Conservation (phyloP, 225 moss, liverwort and hornwort genomes). For the Neckera pumila region DNA sequence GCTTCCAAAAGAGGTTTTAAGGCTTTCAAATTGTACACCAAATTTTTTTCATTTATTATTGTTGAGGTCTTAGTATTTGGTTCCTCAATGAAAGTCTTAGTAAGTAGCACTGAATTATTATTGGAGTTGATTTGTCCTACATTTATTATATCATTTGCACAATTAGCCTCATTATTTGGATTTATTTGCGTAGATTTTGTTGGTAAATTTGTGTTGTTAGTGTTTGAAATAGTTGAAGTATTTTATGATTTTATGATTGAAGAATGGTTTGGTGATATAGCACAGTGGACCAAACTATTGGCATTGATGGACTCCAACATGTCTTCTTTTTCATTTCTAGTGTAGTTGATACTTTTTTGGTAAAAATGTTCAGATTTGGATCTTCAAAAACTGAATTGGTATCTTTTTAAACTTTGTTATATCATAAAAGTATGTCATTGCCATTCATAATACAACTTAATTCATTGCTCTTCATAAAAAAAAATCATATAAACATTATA, state of each 20-base stretch:
- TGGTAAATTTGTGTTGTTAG: not conserved
- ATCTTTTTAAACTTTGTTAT: constrained; percentile 15
- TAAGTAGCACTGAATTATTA: not conserved
- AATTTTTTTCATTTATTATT: not conserved
- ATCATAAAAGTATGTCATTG: constrained; percentile 1
- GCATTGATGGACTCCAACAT: not conserved
- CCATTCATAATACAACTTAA: not conserved
- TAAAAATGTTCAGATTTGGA: not conserved
- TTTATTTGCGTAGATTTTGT: not conserved
- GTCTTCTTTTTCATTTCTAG: constrained; percentile 8
- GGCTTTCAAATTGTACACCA: not conserved
- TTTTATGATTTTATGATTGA: not conserved
- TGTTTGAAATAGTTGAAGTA: not conserved
- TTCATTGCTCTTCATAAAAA: not conserved
- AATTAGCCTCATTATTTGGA: not conserved
- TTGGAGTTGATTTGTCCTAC: not conserved
- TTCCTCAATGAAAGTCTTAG: constrained; percentile 13
- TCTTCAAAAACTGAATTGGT: constrained; percentile 2
- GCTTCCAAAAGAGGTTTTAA: constrained; percentile 18
- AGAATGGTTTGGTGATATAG: not conserved
- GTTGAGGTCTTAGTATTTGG: not conserved
- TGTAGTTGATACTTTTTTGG: not conserved
- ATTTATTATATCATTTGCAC: not conserved
- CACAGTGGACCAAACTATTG: not conserved
- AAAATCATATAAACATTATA: not conserved